A percentile compares a stretch with the other conserved stretches of the same genome.
phyloP scores from a whole-genome alignment of 768 basidiomycete genomes.

The Mycena olivaceomarginata region DNA sequence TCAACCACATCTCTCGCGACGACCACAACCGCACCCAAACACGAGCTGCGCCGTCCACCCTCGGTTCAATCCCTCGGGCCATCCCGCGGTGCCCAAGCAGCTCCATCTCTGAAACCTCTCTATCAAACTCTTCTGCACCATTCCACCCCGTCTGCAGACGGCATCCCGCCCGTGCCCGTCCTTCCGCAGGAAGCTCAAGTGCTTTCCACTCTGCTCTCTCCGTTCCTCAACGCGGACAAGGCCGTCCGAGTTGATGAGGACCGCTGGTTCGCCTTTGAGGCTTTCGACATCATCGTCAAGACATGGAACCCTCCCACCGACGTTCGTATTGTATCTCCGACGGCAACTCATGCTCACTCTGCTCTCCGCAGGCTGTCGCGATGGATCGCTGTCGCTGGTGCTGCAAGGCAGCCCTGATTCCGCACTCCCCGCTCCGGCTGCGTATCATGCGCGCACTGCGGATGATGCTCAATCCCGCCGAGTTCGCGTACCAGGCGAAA shows the following conservation, averaged over 20 bases:
- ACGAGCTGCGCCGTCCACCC: slow-evolving; percentile 65
- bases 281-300: slow-evolving; percentile 75
- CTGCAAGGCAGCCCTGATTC: slow-evolving; percentile 73
- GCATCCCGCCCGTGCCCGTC: slow-evolving; percentile 49
- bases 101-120: slow-evolving; percentile 63
- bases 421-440: slow-evolving; percentile 63
- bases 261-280: slow-evolving; percentile 72
- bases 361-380: slow-evolving; percentile 58
- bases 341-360: slow-evolving; percentile 16
- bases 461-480: slow-evolving; percentile 64
- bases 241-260: slow-evolving; percentile 68
- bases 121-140: slow-evolving; percentile 69
- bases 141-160: slow-evolving; percentile 56
- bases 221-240: slow-evolving; percentile 67
- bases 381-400: slow-evolving; percentile 84
- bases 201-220: slow-evolving; percentile 73
- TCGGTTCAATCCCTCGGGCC: slow-evolving; percentile 60
- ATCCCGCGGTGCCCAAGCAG: slow-evolving; percentile 45
- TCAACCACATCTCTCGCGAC: slow-evolving; percentile 55
- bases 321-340: slow-evolving; percentile 58
- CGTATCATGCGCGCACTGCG: slow-evolving; percentile 72
- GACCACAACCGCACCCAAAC: slow-evolving; percentile 52
- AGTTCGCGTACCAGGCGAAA: slow-evolving; percentile 62
- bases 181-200: slow-evolving; percentile 78
- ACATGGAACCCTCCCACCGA: slow-evolving; percentile 76